Evolutionary conservation across 164 flowering plant genomes (phyloP).

Genomic region (Litsea cubeba): DNA sequence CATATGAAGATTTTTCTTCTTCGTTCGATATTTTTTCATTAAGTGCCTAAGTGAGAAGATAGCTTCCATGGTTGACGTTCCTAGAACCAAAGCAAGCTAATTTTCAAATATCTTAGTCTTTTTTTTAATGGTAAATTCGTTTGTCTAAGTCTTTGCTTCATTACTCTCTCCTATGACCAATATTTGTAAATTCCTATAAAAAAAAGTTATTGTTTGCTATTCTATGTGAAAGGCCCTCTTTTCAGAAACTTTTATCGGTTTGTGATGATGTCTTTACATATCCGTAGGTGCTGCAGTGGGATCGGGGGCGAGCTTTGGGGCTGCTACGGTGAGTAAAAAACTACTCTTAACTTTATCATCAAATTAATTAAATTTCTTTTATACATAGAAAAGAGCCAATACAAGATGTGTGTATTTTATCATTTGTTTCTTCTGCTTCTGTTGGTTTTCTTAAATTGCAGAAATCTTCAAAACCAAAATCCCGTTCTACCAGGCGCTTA

Average conservation of each 20-base stretch:
- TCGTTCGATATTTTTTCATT: no score
- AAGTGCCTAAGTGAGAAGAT: no score
- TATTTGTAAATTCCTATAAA: no score
- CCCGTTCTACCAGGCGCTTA: slow-evolving; percentile 6
- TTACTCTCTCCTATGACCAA: no score
- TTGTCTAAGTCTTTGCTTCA: no score
- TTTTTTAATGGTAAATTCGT: no score
- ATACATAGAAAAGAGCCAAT: neutral
- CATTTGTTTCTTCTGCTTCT: neutral
- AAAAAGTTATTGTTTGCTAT: no score
- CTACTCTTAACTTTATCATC: slow-evolving; percentile 7
- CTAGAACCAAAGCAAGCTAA: no score
- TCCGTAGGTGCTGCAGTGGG: slow-evolving; percentile 61
- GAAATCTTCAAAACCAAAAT: slow-evolving; percentile 19
- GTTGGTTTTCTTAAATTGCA: slow-evolving; percentile 6
- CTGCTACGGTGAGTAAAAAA: slow-evolving; percentile 55
- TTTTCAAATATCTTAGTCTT: no score
- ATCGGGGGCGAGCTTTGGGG: slow-evolving; percentile 82
- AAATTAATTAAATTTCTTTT: neutral
- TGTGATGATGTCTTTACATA: slow-evolving; percentile 2
- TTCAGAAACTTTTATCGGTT: neutral
- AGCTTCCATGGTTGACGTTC: no score
- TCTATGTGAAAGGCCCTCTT: neutral
- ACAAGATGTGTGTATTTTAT: neutral
- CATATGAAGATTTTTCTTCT: no score